Evolutionary conservation across 2,329 filamentous ascomycete genomes (phyloP).

Genomic region (Colletotrichum euphorbiae): DNA sequence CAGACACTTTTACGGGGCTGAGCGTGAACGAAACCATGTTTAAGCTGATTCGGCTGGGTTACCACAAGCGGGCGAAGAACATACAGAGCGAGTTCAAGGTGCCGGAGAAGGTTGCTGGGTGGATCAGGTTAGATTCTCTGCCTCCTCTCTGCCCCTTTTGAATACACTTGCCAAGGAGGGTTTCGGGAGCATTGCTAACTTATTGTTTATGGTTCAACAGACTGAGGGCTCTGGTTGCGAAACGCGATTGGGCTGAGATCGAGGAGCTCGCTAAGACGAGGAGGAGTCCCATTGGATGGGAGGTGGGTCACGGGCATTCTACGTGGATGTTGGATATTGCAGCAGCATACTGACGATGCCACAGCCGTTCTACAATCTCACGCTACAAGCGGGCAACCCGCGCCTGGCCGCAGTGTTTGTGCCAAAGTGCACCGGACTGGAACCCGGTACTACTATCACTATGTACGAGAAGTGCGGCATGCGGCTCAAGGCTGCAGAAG

Average conservation of each 20-base stretch:
- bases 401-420: conserved; percentile 87
- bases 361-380: conserved; percentile 91
- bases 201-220: conserved; percentile 52
- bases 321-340: too few relatives aligned
- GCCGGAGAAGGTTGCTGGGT: conserved; percentile 89
- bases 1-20: conserved; percentile 81
- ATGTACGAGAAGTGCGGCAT: conserved; percentile 99
- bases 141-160: background rate
- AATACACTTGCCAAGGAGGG: too few relatives aligned
- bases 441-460: conserved; percentile 76
- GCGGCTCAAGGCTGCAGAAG: conserved; percentile 88
- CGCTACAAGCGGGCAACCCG: conserved; percentile 88
- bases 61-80: conserved; percentile 86
- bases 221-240: conserved; percentile 87
- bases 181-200: background rate
- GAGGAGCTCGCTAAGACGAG: conserved; percentile 84
- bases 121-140: conserved; percentile 68
- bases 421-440: conserved; percentile 82
- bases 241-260: conserved; percentile 91
- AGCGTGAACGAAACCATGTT: conserved; percentile 94
- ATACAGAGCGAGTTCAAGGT: conserved; percentile 94
- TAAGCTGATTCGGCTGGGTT: conserved; percentile 84
- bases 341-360: background rate
- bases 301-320: conserved; percentile 66
- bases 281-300: conserved; percentile 96